These are phyloP conservation scores for Cyclotella sp. DNA, from an alignment of 108 stramenopile genomes.

Conservation along the genomic window DNA sequence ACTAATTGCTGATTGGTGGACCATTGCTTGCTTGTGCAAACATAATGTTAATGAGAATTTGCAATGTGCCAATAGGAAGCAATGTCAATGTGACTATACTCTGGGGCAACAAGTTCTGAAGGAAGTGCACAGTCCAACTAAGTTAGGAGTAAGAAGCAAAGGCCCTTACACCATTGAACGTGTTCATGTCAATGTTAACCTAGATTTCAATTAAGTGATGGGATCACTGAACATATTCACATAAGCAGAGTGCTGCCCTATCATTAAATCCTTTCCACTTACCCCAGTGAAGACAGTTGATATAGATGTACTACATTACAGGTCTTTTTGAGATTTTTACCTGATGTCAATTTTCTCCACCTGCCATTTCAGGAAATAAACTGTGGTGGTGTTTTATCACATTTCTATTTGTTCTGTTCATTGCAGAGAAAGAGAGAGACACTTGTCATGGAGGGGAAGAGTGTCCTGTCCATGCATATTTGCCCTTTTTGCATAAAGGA, in stretches of 20 bases:
- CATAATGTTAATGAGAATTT: neutral
- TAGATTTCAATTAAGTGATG: conserved; percentile 22
- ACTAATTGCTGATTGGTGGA: neutral
- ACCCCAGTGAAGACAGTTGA: conserved; percentile 6
- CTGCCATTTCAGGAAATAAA: too few species aligned
- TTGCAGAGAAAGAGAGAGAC: too few species aligned
- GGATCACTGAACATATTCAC: conserved; percentile 2
- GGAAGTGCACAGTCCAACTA: conserved; percentile 20
- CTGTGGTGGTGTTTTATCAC: too few species aligned
- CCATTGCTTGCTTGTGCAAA: too few species aligned
- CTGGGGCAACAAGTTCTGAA: conserved; percentile 25
- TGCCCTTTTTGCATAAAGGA: too few species aligned
- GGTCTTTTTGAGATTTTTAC: too few species aligned
- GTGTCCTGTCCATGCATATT: too few species aligned
- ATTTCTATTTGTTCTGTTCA: too few species aligned
- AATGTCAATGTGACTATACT: conserved; percentile 6
- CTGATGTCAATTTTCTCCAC: too few species aligned
- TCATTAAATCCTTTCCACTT: neutral
- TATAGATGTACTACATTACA: too few species aligned
- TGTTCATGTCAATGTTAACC: conserved; percentile 51
- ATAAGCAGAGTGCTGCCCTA: neutral
- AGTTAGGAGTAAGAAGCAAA: conserved; percentile 23
- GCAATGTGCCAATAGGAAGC: neutral
- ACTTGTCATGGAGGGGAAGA: too few species aligned
- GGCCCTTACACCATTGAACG: conserved; percentile 48